Percentiles rank a stretch among this genome's conserved stretches.
Conservation (phyloP, 2,329 filamentous ascomycete species). For the Aurifilum marmelostoma region DNA sequence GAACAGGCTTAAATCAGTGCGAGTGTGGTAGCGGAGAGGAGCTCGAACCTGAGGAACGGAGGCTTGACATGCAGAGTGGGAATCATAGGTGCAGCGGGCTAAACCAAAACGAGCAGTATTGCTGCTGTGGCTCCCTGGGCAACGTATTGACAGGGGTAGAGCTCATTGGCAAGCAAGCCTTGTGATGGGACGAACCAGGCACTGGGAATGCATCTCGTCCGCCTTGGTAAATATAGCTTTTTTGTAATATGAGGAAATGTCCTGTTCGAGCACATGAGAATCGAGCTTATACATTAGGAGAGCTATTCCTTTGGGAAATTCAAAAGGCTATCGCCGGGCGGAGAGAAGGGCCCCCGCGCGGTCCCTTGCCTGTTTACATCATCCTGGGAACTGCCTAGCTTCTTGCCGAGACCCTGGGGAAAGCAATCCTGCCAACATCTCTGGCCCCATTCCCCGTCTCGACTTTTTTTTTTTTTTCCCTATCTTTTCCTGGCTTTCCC, state of each 20-base stretch:
- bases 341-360: conserved; percentile 4
- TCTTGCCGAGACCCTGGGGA: conserved; percentile 23
- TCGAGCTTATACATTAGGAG: background rate
- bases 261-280: background rate
- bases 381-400: conserved; percentile 16
- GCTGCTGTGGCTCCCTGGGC: conserved; percentile 22
- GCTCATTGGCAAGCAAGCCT: background rate
- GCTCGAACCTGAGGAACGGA: background rate
- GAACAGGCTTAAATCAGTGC: background rate
- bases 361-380: conserved; percentile 21
- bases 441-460: conserved; percentile 10
- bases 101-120: conserved; percentile 23
- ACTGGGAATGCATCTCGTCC: background rate
- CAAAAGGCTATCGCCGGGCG: background rate
- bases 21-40: background rate
- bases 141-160: conserved; percentile 24
- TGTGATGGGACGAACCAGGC: background rate
- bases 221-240: background rate
- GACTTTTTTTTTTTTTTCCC: conserved; percentile 15
- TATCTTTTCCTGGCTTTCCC: conserved; percentile 4
- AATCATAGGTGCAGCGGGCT: conserved; percentile 17
- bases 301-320: background rate
- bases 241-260: background rate
- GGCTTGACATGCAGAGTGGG: background rate
- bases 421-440: conserved; percentile 16